Base-by-base conservation (phyloP, 306 rosid species). In the Sophora flavescens region DNA sequence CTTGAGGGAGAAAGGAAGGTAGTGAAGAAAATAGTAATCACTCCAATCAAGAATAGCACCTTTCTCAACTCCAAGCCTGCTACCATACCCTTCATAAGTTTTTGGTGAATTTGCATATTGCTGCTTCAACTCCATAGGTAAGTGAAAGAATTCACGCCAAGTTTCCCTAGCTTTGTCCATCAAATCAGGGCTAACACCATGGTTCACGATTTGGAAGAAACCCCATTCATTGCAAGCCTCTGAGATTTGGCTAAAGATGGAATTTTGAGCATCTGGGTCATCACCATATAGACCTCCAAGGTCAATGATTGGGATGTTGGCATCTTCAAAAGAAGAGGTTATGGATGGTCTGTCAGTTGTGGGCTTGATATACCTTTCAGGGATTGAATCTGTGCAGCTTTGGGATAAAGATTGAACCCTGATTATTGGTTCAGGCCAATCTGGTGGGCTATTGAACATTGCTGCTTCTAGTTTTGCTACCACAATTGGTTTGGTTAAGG, bases 1-100 rank as follows among this genome's bases (percentile, higher is more conserved):
- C 64, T 87, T 91, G 68, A 93, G 75, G 0, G 39, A 50, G 5
- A 68, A 56, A 0, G 98, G 98, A 65, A 88, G 97, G 45, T 79
- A 91, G 79, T 93, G 98, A 69, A 93, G 93, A 74, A 15, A 93
- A 18, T 89, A 93, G 17, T 91, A 93, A 64, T 93, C 97, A 73
- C 97, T 91, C 98, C 97, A 93, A 72, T 93, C 98, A 70, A 93
- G 96, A 87, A 88, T 84, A 75, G 97, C 97, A 6, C 93, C 96
- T 61, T 87, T 91, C 33, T 91, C 84, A 38, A 91, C 63, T 1
- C 97, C 98, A n/a, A 91, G 88, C 7, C 98, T 87, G 53, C 97
- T 91, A 0, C 98, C 98, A 78, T 93, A 93, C 0, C 98, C 98
- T 77, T 93, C 98, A 42, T 93, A 93, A 13, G 97, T 93, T 57